Percentiles rank a stretch among this genome's conserved stretches.
Evolutionary conservation across 75 land plant genomes (phyloP).

Genomic region (Selaginella moellendorffii): DNA sequence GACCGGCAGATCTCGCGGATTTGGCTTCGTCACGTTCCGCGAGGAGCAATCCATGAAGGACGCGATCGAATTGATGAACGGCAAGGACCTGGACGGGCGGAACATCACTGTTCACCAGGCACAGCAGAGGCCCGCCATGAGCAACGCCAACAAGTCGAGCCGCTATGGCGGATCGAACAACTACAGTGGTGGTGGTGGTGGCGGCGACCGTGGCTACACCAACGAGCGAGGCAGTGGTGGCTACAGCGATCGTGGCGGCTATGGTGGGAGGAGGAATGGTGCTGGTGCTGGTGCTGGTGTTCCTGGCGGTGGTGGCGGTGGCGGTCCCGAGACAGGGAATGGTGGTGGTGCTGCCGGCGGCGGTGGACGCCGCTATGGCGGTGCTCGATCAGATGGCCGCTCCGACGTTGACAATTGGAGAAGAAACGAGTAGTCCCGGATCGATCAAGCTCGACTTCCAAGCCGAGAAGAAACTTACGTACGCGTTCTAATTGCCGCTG

Average conservation of each 20-base stretch:
- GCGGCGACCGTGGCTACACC: conserved; percentile 14
- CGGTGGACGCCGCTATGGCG: background rate
- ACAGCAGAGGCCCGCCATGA: conserved; percentile 34
- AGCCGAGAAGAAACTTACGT: no score
- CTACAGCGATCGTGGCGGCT: conserved; percentile 14
- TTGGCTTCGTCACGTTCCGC: conserved; percentile 53
- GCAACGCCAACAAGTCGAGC: no score
- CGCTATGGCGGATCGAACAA: conserved; percentile 18
- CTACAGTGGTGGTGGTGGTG: conserved; percentile 27
- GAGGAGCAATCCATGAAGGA: conserved; percentile 51
- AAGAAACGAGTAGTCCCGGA: background rate
- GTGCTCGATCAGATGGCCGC: background rate
- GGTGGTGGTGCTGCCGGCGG: background rate
- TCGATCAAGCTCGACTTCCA: no score
- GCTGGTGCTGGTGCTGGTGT: conserved; percentile 17
- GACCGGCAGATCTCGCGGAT: conserved; percentile 56
- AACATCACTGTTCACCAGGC: conserved; percentile 70
- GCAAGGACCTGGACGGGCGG: conserved; percentile 56
- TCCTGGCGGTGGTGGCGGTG: conserved; percentile 22
- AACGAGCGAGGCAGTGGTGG: conserved; percentile 16
- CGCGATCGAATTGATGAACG: conserved; percentile 67
- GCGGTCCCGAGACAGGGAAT: conserved; percentile 9
- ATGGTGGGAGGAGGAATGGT: no score
- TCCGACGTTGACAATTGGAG: background rate
- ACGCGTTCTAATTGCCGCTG: no score